Conservation (phyloP, 192 early-diverging fungal genomes). For the Glomus cerebriforme region DNA sequence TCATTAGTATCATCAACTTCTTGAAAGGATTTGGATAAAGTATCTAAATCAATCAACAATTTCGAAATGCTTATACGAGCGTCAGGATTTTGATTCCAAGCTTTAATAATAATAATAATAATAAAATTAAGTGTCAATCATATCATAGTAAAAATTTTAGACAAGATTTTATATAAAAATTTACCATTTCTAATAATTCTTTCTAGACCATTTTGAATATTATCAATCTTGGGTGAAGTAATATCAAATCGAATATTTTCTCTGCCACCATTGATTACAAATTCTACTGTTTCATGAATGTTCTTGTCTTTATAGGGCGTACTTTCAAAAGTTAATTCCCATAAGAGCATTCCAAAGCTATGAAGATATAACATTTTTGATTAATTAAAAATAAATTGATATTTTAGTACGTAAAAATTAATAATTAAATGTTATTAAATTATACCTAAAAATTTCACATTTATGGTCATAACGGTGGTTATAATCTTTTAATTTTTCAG, state of each 20-base stretch:
- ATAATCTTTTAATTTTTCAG: slow-evolving; percentile 15
- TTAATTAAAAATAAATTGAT: too few relatives aligned
- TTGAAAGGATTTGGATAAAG: neutral
- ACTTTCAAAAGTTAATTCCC: slow-evolving; percentile 10
- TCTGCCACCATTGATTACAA: neutral
- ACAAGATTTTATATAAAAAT: too few relatives aligned
- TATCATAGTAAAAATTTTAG: too few relatives aligned
- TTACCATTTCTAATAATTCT: neutral
- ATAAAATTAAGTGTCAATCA: neutral
- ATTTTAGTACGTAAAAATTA: too few relatives aligned
- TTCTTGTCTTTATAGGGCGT: slow-evolving; percentile 5
- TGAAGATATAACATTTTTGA: too few relatives aligned
- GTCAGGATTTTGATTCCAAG: neutral
- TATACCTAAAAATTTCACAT: slow-evolving; percentile 24
- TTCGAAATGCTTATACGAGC: neutral
- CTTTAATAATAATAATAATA: too few relatives aligned
- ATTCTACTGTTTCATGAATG: neutral
- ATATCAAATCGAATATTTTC: neutral
- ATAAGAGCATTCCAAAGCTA: slow-evolving; percentile 21
- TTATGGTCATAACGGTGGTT: neutral
- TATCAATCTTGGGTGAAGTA: neutral
- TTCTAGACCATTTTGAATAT: slow-evolving; percentile 2
- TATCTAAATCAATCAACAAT: slow-evolving; percentile 9
- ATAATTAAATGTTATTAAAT: too few relatives aligned
- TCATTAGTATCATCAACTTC: neutral